Evolutionary conservation across 352 stramenopile genomes (phyloP).

Genomic region (Phytopythium oedochilum): DNA sequence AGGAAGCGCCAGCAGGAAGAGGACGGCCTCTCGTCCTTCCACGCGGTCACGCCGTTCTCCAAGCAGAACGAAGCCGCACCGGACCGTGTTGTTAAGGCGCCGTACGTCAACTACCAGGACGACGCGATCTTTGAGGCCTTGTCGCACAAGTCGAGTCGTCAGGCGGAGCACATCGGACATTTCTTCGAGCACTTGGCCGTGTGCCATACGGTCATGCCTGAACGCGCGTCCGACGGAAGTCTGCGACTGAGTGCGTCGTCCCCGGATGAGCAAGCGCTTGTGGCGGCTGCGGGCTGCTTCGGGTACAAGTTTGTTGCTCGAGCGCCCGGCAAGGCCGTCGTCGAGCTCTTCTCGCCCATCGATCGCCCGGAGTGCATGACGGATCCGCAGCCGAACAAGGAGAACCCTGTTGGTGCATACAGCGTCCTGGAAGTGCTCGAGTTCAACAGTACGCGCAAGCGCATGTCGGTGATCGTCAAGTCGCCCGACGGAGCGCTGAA

Average conservation of each 20-base stretch:
- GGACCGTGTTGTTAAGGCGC: slow-evolving; percentile 60
- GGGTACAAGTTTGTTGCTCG: slow-evolving; percentile 79
- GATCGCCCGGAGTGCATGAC: slow-evolving; percentile 26
- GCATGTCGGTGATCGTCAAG: slow-evolving; percentile 92
- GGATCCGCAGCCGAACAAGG: slow-evolving; percentile 22
- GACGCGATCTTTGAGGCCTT: slow-evolving; percentile 66
- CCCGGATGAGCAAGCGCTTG: slow-evolving; percentile 87
- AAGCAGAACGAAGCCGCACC: slow-evolving; percentile 16
- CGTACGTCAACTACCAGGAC: slow-evolving; percentile 88
- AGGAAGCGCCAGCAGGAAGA: slow-evolving; percentile 60
- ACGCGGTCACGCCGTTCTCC: slow-evolving; percentile 18
- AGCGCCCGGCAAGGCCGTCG: slow-evolving; percentile 61
- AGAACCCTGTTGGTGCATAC: slow-evolving; percentile 43
- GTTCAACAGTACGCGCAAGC: slow-evolving; percentile 94
- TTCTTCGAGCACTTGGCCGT: slow-evolving; percentile 90
- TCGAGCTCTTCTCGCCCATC: slow-evolving; percentile 68
- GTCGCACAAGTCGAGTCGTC: slow-evolving; percentile 25
- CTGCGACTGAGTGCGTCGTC: slow-evolving; percentile 89
- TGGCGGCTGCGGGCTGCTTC: slow-evolving; percentile 78
- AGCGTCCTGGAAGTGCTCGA: slow-evolving; percentile 92
- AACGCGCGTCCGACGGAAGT: slow-evolving; percentile 87
- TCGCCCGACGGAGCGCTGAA: slow-evolving; percentile 48
- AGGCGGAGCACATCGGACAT: slow-evolving; percentile 42
- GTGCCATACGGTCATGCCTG: slow-evolving; percentile 97
- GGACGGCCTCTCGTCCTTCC: slow-evolving; percentile 23